phyloP scores from a whole-genome alignment of 2,329 filamentous ascomycete genomes.

The Didymella sp. region DNA sequence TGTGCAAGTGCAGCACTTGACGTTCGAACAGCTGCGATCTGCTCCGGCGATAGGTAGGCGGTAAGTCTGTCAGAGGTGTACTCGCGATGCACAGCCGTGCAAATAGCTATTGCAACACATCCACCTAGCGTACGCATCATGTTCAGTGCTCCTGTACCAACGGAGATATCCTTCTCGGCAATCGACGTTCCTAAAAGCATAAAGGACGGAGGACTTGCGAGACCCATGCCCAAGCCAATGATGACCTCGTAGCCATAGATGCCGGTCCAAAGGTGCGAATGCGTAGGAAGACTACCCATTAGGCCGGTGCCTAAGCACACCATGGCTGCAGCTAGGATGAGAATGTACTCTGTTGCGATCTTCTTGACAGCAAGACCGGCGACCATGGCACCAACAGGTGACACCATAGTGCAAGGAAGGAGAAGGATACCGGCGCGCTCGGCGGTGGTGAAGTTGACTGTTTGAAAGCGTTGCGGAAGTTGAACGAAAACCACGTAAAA shows the following conservation, averaged over 20 bases:
- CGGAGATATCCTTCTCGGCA: constrained; percentile 35
- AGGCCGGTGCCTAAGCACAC: constrained; percentile 37
- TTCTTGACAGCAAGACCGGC: constrained; percentile 31
- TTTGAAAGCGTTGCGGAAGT: constrained; percentile 45
- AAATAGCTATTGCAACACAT: constrained; percentile 42
- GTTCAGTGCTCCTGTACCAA: constrained; percentile 42
- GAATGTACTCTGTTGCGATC: constrained; percentile 30
- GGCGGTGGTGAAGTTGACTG: constrained; percentile 40
- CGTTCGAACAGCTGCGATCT: constrained; percentile 30
- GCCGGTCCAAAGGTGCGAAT: constrained; percentile 25
- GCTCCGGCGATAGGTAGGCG: constrained; percentile 29
- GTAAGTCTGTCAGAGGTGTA: constrained; percentile 25
- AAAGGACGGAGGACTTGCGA: constrained; percentile 38
- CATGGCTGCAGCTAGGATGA: constrained; percentile 30
- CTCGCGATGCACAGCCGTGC: constrained; percentile 39
- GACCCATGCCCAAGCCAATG: constrained; percentile 36
- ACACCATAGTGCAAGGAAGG: constrained; percentile 36
- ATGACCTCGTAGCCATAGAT: constrained; percentile 43
- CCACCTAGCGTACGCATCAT: constrained; percentile 45
- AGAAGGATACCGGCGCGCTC: constrained; percentile 42
- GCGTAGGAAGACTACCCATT: constrained; percentile 35
- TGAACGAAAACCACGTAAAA: constrained; percentile 42
- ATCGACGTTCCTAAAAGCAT: constrained; percentile 34
- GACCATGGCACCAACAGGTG: constrained; percentile 39
- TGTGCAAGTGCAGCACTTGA: constrained; percentile 25